These are phyloP conservation scores for Solanum chacoense DNA, from an alignment of 305 asterid species.

Conservation along the genomic window DNA sequence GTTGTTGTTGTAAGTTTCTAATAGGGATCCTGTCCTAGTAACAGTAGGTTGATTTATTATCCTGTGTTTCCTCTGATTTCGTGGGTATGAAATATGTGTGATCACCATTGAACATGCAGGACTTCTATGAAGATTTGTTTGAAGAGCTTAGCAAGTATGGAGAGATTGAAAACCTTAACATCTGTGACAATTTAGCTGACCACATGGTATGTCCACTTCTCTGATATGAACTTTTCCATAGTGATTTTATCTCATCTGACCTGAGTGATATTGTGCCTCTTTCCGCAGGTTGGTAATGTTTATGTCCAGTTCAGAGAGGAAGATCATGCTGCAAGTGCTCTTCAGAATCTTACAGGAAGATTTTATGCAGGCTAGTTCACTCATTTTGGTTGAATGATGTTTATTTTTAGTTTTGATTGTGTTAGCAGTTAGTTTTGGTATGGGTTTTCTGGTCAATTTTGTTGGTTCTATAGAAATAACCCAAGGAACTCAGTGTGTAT, in stretches of 20 bases:
- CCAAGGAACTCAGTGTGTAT: not conserved
- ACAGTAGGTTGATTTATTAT: not conserved
- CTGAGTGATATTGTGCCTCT: not conserved
- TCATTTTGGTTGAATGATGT: not conserved
- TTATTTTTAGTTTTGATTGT: not conserved
- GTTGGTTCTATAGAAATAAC: not conserved
- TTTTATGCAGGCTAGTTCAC: constrained; percentile 20
- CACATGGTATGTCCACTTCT: constrained; percentile 15
- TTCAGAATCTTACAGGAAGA: constrained; percentile 22
- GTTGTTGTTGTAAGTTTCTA: not conserved
- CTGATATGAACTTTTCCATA: not conserved
- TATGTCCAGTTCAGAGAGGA: constrained; percentile 26
- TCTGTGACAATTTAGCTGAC: constrained; percentile 27
- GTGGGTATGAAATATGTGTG: not conserved
- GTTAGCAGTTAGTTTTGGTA: not conserved
- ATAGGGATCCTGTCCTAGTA: not conserved
- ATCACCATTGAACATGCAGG: constrained; percentile 9
- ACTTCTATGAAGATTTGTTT: constrained; percentile 23
- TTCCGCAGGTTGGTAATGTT: constrained; percentile 16
- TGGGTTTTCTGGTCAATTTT: not conserved
- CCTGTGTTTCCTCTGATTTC: not conserved
- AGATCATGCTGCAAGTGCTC: constrained; percentile 25
- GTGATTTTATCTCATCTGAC: not conserved
- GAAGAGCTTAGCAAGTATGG: constrained; percentile 26
- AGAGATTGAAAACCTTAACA: constrained; percentile 22